Evolutionary conservation across 2,329 filamentous ascomycete species (phyloP), one percentile per base, ranked within the genome.

Genomic region (Immersiporthe knoxdaviesiana): DNA sequence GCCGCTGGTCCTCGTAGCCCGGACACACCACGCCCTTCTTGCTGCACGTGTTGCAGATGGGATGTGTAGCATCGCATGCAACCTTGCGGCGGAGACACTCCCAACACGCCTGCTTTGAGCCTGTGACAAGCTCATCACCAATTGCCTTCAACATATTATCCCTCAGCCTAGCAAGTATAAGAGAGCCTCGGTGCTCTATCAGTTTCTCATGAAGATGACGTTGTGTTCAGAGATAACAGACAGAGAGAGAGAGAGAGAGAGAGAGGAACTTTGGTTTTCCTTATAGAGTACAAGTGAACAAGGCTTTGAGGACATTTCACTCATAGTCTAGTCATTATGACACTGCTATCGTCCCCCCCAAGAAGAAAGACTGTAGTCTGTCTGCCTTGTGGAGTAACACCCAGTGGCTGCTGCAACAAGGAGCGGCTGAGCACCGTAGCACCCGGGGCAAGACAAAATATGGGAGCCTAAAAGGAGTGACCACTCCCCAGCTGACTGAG

Each of bases 61-160:
- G 61, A 12, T 63, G 41, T 32, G 39, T 16, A 27, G 41, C 41
- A 18, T 63, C 61, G 61, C 61, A 63, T n/a, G 41, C 44, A 4
- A 50, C 18, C 21, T 63, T 24, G 6, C 61, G 61, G 16, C 61
- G 61, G 12, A 63, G 61, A 35, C 61, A 63, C 47, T 65, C 63
- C 63, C 63, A 65, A 35, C 63, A 65, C 24, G 27, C 27, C 21
- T 50, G 12, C 14, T 52, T 24, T 52, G 16, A 39, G 47, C n/a
- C 27, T 21, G 24, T 50, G 12, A 56, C 24, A 30, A 12, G 14
- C 12, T 6, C 52, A 16, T 6, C 52, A 16, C 5, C 14, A 8
- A 16, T 32, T 5, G 1, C 18, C 24, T 56, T 56, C 24, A 24
- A 30, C 52, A 56, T 56, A 8, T 18, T 14, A n/a, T 35, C 35